phyloP scores from a whole-genome alignment of 2,329 filamentous ascomycete species.

The Parastagonospora nodorum region DNA sequence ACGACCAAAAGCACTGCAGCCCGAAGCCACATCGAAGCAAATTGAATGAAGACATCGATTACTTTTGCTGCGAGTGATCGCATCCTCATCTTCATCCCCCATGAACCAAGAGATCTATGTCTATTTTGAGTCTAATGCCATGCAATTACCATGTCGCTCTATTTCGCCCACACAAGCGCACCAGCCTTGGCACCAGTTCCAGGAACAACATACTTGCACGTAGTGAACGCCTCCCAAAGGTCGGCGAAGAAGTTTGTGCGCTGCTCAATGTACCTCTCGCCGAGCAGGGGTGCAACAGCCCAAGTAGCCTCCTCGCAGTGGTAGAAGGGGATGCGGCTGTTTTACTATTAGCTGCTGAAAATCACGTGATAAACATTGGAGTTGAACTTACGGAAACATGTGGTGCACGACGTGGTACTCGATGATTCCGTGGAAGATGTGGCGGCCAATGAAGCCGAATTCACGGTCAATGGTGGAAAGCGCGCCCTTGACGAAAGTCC shows the following conservation, averaged over 20 bases:
- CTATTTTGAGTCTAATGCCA: neutral
- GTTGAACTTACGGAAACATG: slow-evolving; percentile 54
- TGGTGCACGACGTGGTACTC: slow-evolving; percentile 69
- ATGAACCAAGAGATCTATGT: neutral
- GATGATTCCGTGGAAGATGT: slow-evolving; percentile 70
- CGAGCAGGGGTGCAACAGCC: slow-evolving; percentile 29
- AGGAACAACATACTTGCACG: slow-evolving; percentile 29
- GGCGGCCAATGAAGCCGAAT: slow-evolving; percentile 67
- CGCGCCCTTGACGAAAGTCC: slow-evolving; percentile 68
- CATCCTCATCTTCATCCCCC: no score
- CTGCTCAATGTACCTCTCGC: slow-evolving; percentile 29
- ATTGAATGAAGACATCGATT: no score
- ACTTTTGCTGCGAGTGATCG: no score
- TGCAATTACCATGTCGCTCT: slow-evolving; percentile 20
- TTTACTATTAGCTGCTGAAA: slow-evolving; percentile 6
- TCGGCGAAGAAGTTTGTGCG: slow-evolving; percentile 25
- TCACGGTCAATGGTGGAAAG: slow-evolving; percentile 68
- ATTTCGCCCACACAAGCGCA: slow-evolving; percentile 33
- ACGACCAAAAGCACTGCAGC: no score
- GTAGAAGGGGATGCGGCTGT: slow-evolving; percentile 34
- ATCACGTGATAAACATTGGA: neutral
- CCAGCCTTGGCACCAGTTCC: slow-evolving; percentile 17
- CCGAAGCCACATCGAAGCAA: no score
- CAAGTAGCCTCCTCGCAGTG: slow-evolving; percentile 32
- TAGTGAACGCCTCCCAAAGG: slow-evolving; percentile 28